Base-by-base conservation (phyloP, 768 basidiomycete species). In the Piloderma croceum region DNA sequence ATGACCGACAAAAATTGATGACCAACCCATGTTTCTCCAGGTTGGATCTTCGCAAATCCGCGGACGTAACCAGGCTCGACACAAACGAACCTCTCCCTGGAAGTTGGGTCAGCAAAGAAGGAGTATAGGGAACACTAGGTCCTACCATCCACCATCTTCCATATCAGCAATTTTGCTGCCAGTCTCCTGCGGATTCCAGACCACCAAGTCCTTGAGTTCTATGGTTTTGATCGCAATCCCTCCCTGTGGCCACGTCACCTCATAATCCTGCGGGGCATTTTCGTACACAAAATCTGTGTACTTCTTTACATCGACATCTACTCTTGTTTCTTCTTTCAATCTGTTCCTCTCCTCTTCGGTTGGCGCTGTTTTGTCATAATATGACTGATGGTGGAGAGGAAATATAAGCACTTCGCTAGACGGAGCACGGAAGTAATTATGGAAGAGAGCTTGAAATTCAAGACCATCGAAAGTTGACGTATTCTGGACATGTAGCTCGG, bases 401-500 rank as follows among this genome's bases (percentile, higher is more conserved):
- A 69, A 67, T 47, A 90, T 69, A 3, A 73, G 60, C n/a, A 79
- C 77, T 3, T 77, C 52, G 43, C 73, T 60, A 12, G 80, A 63
- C 33, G 83, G 77, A 33, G 77, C 76, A 7, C 73, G 74, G 48
- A 96, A 73, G 63, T 99, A 99, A 36, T 78, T 91, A 63, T 99
- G 96, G 39, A 99, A 73, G 33, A 98, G 71, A 2, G 91, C 86
- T 59, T 99, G 96, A 69, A 94, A 98, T 56, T 83, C 79, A 31
- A 97, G 71, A 4, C 55, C 47, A 17, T 61, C 60, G 12, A 69
- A 64, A 2, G 62, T 51, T 6, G 77, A 78, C 0, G 77, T 70
- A 55, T 96, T 94, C 47, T 71, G 71, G 46, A 98, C 84, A 54
- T 87, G 81, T 5, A 96, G 70, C 53, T 83, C 78, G 24, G 90